These are phyloP conservation scores for Xylaria sp. DNA, from an alignment of 2,329 filamentous ascomycete species.

Conservation along the genomic window DNA sequence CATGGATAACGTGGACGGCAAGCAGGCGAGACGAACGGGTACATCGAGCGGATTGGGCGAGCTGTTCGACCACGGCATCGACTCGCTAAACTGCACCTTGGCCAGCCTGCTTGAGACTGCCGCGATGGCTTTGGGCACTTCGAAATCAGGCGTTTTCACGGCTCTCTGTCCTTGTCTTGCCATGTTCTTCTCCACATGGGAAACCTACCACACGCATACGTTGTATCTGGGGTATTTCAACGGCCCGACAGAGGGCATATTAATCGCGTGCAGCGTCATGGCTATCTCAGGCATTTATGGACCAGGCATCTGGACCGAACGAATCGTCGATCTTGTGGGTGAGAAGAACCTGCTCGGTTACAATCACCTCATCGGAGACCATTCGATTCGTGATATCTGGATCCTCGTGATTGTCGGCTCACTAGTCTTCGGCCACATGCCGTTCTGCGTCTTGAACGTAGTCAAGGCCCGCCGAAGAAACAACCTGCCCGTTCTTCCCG, in stretches of 20 bases:
- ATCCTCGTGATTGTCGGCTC: conserved; percentile 74
- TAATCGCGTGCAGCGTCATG: conserved; percentile 90
- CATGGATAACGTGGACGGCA: conserved; percentile 98
- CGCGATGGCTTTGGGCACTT: conserved; percentile 90
- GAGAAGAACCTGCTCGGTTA: conserved; percentile 63
- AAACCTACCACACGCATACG: conserved; percentile 98
- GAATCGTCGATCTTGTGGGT: conserved; percentile 76
- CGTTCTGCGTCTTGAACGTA: conserved; percentile 90
- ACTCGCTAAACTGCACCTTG: conserved; percentile 96
- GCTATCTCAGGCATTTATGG: conserved; percentile 87
- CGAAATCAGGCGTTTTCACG: conserved; percentile 87
- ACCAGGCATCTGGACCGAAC: conserved; percentile 84
- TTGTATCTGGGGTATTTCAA: conserved; percentile 97
- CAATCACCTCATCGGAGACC: conserved; percentile 71
- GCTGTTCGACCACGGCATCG: conserved; percentile 98
- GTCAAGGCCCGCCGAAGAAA: conserved; percentile 77
- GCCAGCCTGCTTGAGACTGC: conserved; percentile 91
- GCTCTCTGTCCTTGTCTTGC: conserved; percentile 90
- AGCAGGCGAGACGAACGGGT: conserved; percentile 93
- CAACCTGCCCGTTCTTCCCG: conserved; percentile 78
- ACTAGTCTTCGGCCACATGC: conserved; percentile 79
- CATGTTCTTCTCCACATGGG: conserved; percentile 99
- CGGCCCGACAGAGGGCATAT: conserved; percentile 92
- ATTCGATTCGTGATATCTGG: conserved; percentile 90
- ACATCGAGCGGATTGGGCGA: conserved; percentile 95